phyloP scores from a whole-genome alignment of 2,329 filamentous ascomycete species.

The Nemania sp. region DNA sequence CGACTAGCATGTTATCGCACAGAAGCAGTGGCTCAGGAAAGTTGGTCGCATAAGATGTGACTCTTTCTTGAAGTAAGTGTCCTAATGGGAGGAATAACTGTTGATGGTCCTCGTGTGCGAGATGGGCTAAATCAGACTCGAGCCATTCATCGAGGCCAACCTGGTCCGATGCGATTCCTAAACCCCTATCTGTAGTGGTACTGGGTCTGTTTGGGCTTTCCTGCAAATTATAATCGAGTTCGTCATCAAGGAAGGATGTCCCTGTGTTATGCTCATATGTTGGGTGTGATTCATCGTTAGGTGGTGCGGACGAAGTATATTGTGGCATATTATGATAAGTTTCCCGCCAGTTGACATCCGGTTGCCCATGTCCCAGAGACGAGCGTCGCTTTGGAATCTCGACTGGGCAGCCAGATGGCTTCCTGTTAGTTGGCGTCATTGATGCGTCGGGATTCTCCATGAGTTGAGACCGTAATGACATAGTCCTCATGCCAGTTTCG shows the following conservation, averaged over 20 bases:
- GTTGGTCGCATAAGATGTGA: constrained; percentile 65
- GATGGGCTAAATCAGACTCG: constrained; percentile 43
- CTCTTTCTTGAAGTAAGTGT: constrained; percentile 65
- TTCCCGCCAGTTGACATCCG: constrained; percentile 15
- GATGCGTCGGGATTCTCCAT: constrained; percentile 1
- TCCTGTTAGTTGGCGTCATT: constrained; percentile 12
- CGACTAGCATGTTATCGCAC: constrained; percentile 66
- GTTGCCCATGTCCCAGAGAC: constrained; percentile 42
- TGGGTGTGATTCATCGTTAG: not conserved
- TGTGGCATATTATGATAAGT: not conserved
- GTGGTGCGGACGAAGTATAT: not conserved
- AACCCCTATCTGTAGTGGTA: not conserved
- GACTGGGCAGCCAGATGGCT: constrained; percentile 32
- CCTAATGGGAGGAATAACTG: constrained; percentile 62
- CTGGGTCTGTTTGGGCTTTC: not conserved
- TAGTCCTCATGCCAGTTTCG: constrained; percentile 29
- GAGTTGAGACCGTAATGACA: constrained; percentile 3
- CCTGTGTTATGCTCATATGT: not conserved
- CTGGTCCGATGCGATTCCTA: constrained; percentile 31
- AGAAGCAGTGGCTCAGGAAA: constrained; percentile 71
- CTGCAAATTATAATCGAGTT: constrained; percentile 12
- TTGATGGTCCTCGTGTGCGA: constrained; percentile 44
- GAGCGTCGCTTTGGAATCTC: constrained; percentile 44
- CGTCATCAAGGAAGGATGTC: constrained; percentile 6
- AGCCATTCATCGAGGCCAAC: constrained; percentile 46